These are phyloP conservation scores for Moricandia moricandioides DNA, from an alignment of 345 rosid species.

Conservation along the genomic window DNA sequence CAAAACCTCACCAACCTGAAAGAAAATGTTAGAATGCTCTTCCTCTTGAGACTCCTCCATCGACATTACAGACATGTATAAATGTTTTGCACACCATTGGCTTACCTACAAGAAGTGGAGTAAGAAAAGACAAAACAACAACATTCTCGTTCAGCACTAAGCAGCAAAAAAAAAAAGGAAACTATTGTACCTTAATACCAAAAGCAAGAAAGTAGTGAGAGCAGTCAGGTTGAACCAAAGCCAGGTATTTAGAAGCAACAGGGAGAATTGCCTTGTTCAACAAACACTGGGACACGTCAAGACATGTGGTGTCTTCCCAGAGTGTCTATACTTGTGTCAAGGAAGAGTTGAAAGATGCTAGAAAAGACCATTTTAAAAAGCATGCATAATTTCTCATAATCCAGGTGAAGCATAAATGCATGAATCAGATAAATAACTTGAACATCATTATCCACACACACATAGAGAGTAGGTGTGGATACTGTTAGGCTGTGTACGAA, in stretches of 20 bases:
- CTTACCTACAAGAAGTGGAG: conserved; percentile 49
- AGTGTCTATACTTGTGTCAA: conserved; percentile 53
- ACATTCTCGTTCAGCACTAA: background rate
- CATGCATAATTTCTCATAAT: background rate
- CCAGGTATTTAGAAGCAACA: conserved; percentile 56
- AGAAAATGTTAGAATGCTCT: conserved; percentile 63
- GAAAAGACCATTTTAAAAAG: background rate
- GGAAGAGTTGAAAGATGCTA: conserved; percentile 28
- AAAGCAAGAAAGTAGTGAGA: conserved; percentile 49
- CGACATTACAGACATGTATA: conserved; percentile 79
- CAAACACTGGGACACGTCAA: conserved; percentile 78
- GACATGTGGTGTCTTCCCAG: conserved; percentile 93
- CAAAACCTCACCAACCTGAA: conserved; percentile 46
- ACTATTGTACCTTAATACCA: conserved; percentile 56
- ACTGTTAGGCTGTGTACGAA: conserved; percentile 56
- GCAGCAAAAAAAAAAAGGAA: background rate
- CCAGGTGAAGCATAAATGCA: background rate
- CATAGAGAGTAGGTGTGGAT: conserved; percentile 43
- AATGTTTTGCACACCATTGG: conserved; percentile 83
- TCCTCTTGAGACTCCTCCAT: conserved; percentile 82
- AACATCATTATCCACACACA: background rate
- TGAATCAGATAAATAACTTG: background rate
- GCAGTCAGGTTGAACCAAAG: conserved; percentile 47
- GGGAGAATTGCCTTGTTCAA: conserved; percentile 63
- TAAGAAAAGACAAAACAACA: conserved; percentile 4